Percentiles rank a stretch among this genome's conserved stretches.
phyloP scores from a whole-genome alignment of 1,284 basidiomycete species.

The Cystobasidium sp. region DNA sequence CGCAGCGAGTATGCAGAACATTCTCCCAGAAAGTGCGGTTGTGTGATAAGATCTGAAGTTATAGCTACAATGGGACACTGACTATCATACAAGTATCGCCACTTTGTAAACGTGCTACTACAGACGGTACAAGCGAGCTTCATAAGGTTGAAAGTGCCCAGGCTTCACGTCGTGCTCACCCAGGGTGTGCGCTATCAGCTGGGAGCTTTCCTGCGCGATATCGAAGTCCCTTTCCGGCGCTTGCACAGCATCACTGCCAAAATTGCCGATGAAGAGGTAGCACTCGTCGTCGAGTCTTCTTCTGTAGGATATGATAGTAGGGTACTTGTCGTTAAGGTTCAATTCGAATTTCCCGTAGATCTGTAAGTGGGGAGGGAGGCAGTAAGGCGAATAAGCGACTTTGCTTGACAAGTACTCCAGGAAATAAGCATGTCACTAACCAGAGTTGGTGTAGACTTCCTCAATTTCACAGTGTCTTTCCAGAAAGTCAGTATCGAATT shows the following conservation, averaged over 20 bases:
- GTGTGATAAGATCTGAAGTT: no score
- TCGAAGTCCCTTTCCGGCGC: neutral
- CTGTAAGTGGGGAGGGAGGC: neutral
- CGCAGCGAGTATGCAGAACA: no score
- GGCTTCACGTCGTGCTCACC: neutral
- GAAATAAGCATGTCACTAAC: neutral
- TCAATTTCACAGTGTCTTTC: slow-evolving; percentile 26
- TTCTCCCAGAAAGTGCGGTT: no score
- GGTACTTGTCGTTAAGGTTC: neutral
- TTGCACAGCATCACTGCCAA: neutral
- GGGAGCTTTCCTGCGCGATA: neutral
- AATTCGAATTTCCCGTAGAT: slow-evolving; percentile 9
- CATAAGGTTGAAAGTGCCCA: neutral
- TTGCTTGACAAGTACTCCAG: neutral
- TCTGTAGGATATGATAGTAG: slow-evolving; percentile 2
- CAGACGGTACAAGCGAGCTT: slow-evolving; percentile 5
- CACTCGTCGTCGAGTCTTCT: neutral
- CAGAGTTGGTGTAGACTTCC: neutral
- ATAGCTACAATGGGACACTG: no score
- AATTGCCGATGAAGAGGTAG: slow-evolving; percentile 6
- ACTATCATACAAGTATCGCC: neutral
- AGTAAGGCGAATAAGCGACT: neutral
- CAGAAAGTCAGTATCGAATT: slow-evolving; percentile 42
- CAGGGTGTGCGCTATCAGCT: neutral
- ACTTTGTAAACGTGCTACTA: neutral